Base-by-base conservation (phyloP, 129 eudicot species). In the Smallanthus sonchifolius region DNA sequence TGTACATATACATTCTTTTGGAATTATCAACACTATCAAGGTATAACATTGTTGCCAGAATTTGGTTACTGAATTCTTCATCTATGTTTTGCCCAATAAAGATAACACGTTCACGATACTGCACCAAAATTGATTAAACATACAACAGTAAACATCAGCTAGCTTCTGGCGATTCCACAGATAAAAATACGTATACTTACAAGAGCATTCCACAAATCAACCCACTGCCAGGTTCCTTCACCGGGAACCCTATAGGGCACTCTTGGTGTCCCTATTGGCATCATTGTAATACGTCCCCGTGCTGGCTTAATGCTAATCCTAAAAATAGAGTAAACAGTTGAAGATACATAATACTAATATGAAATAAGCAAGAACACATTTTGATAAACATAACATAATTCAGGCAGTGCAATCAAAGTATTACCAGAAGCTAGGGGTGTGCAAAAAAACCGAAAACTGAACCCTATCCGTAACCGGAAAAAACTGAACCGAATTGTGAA, bases 171-270 rank as follows among this genome's bases (percentile, higher is more conserved):
- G 2, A 48, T 48, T 16, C 35, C 30, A 7, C 42, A 40, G 43
- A 10, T 4, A 45, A 24, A 61, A 24, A 24, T 35, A 70, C 28
- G 4, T 42, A n/a, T 1, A 89, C 91, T 88, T 82, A 93, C 98
- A 76, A 93, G 96, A 73, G 91, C 96, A 71, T 93, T 90, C 96
- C 97, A 90, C 47, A 93, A 59, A 83, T 90, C 96, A 64, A 93
- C 89, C 95, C 95, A 90, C 42, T 86, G 92, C 92, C 92, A 80
- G 43, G 88, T 75, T 65, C 92, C 86, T 73, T 82, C 91, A 30
- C 75, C 86, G 15, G 90, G 90, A 75, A 80, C 80, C 78, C 90
- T 84, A 30, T 90, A 86, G 0, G 87, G 95, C 17, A 90, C 96
- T 66, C 88, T 83, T 57, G 95, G 96, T 39, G 92, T 86, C 20